Evolutionary conservation across 202 grass and related monocot species (phyloP), one percentile per base, ranked within the genome.

Genomic region (Panicum hallii): DNA sequence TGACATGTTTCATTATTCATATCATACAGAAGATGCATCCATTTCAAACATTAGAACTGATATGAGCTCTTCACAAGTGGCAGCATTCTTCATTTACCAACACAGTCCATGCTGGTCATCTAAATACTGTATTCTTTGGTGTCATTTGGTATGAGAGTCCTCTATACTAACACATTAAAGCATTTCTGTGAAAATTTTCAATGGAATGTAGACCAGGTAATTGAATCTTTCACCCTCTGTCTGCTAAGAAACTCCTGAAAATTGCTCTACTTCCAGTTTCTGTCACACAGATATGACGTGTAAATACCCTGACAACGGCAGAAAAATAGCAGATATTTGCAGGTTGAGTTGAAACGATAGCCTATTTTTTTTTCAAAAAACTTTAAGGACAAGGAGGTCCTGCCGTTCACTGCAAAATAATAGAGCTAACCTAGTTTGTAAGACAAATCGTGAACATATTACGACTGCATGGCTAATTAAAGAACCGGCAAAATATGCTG

Each of bases 51-150:
- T 67, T 5, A 40, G 9, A 28, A 67, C 66, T 48, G 26, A 57
- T 47, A 22, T 38, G 22, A 54, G 44, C n/a, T 53, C 45, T 75
- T 67, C 5, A 36, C 47, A 70, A 82, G 52, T 16, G 44, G 11
- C 5, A 63, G 15, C 23, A 45, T n/a, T 82, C 53, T 87, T 75
- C 10, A 42, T 15, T 76, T 82, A 30, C 23, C 58, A 62, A 62
- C 58, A 62, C 11, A 62, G 23, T 14, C 8, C 23, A 22, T 36
- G 62, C 30, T 1, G 62, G 70, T 63, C 5, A 49, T 87, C 14
- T 0, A 42, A 42, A 64, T 34, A 15, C 62, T 2, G 13, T 16
- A 15, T 3, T 16, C 30, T 12, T 11, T 15, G 5, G 20, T 64
- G 12, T 15, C 28, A 36, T 64, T 64, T 30, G 32, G 26, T 15